Conservation (phyloP, 495 filamentous ascomycete genomes). For the Podospora conica region DNA sequence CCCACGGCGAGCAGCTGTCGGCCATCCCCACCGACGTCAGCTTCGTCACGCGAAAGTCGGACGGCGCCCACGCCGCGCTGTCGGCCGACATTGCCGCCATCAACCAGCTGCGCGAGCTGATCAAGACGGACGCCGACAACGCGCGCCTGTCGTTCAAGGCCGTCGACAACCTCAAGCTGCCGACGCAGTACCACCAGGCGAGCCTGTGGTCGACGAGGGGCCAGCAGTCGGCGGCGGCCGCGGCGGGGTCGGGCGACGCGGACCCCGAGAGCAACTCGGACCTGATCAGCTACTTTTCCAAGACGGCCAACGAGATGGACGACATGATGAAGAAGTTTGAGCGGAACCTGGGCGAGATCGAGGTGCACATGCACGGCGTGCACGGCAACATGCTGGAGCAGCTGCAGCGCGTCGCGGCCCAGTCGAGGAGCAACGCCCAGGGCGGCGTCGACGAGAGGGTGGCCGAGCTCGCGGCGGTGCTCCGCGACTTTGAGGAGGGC, state of each 20-base stretch:
- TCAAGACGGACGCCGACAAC: constrained; percentile 62
- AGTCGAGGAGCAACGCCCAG: constrained; percentile 42
- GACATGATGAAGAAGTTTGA: constrained; percentile 60
- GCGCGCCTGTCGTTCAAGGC: constrained; percentile 68
- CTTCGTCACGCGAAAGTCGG: constrained; percentile 64
- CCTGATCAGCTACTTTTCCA: constrained; percentile 71
- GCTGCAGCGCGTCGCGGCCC: constrained; percentile 58
- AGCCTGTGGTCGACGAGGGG: constrained; percentile 48
- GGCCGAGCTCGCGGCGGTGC: constrained; percentile 54
- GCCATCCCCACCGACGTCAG: constrained; percentile 68
- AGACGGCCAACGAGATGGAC: constrained; percentile 64
- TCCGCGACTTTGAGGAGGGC: constrained; percentile 71
- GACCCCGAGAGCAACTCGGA: constrained; percentile 56
- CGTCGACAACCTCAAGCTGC: constrained; percentile 69
- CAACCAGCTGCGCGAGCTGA: constrained; percentile 54
- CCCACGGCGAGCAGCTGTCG: constrained; percentile 56
- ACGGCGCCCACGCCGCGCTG: constrained; percentile 65
- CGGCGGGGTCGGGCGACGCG: constrained; percentile 28
- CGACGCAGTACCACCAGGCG: constrained; percentile 62
- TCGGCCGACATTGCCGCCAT: constrained; percentile 69
- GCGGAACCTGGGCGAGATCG: constrained; percentile 69
- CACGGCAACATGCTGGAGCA: constrained; percentile 64
- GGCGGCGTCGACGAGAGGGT: constrained; percentile 37
- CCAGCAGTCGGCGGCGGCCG: constrained; percentile 25
- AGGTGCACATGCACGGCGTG: constrained; percentile 71